Base-by-base conservation (phyloP, 2,329 filamentous ascomycete species). In the Neospermospora avenae region DNA sequence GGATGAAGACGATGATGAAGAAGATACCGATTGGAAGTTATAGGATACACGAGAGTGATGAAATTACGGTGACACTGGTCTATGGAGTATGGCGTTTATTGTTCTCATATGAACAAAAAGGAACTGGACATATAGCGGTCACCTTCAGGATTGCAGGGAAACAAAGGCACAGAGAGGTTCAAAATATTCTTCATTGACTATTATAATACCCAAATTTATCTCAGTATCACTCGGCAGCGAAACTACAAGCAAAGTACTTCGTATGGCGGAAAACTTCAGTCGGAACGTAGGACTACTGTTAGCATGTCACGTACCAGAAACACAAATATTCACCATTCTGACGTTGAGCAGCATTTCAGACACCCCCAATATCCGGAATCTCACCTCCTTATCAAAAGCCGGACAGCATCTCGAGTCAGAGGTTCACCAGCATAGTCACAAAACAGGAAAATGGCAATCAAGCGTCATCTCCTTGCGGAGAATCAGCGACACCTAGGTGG, bases 401-500 rank as follows among this genome's bases (percentile, higher is more conserved):
- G 48, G 8, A 49, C 28, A 41, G 22, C 55, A 55, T 54, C 20
- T 54, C 20, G 54, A 44, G 46, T 51, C 55, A 48, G 58, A 60
- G 58, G n/a, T 54, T 58, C 57, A 60, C 41, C 49, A 57, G 61
- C 57, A 63, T 34, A 53, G 41, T 58, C 49, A 62, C 34, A 11
- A 22, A 57, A 57, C 63, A 67, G 62, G 70, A 75, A 76, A 78
- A 82, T 96, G 91, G 91, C 91, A 86, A 92, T 96, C 91, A 91
- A 96, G 91, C 91, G 74, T 95, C 85, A 84, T 90, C 87, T 80
- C 81, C 80, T 51, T 24, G 31, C 76, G 76, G 78, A 85, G 87
- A 91, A 81, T 93, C 89, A 77, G 91, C 91, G 91, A 96, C 91
- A 96, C 91, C 91, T 92, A 83, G 81, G 81, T 80, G 77, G 76